These are phyloP conservation scores for Mallotus repandus DNA, from an alignment of 441 rosid genomes.

Conservation along the genomic window DNA sequence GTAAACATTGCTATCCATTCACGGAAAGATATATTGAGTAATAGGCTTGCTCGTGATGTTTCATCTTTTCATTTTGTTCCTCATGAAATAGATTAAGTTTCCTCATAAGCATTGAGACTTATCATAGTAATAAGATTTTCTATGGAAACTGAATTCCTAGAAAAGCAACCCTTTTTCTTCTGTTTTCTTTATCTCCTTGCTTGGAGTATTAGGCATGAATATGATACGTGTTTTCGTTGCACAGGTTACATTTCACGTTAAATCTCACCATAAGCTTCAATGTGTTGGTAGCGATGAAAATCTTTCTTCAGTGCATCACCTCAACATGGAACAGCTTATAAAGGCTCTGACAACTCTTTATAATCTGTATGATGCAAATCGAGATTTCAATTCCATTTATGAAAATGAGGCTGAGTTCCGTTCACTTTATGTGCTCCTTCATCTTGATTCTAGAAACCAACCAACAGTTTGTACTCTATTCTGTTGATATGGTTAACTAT, in stretches of 20 bases:
- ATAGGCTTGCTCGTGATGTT: slow-evolving; percentile 1
- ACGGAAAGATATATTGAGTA: background rate
- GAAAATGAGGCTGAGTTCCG: slow-evolving; percentile 73
- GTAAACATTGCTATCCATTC: background rate
- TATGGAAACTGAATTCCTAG: background rate
- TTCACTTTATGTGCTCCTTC: slow-evolving; percentile 79
- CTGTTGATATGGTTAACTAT: slow-evolving; percentile 19
- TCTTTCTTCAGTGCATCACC: slow-evolving; percentile 60
- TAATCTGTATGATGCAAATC: slow-evolving; percentile 67
- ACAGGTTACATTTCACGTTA: slow-evolving; percentile 75
- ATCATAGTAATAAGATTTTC: background rate
- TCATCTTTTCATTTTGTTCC: background rate
- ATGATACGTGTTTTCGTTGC: slow-evolving; percentile 13
- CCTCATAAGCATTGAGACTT: background rate
- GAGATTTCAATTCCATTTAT: slow-evolving; percentile 30
- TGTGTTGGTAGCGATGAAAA: slow-evolving; percentile 33
- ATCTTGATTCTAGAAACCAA: slow-evolving; percentile 59
- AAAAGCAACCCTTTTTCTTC: background rate
- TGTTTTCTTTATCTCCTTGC: background rate
- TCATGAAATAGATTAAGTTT: background rate
- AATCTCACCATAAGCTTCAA: slow-evolving; percentile 73
- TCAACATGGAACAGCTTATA: slow-evolving; percentile 84
- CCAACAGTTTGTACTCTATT: slow-evolving; percentile 48
- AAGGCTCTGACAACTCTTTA: slow-evolving; percentile 71
- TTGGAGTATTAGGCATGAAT: background rate